Evolutionary conservation across 2,329 filamentous ascomycete species (phyloP).

Genomic region (Colletotrichum karsti): DNA sequence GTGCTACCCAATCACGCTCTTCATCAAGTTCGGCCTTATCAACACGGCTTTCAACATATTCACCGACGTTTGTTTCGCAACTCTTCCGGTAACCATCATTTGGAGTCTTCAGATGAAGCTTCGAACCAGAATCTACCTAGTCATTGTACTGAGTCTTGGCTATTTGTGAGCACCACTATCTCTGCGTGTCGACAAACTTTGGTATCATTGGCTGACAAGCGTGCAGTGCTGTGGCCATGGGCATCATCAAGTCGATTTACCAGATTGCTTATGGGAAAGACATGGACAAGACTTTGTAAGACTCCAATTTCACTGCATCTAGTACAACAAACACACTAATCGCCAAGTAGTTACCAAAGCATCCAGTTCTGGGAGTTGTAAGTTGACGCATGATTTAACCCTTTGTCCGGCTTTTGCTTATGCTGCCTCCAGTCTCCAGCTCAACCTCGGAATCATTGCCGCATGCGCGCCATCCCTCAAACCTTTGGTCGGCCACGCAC

Average conservation of each 20-base stretch:
- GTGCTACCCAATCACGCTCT: slow-evolving; percentile 8
- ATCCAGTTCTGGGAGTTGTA: slow-evolving; percentile 4
- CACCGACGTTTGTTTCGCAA: slow-evolving; percentile 52
- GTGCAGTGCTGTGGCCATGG: slow-evolving; percentile 45
- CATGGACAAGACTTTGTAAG: neutral
- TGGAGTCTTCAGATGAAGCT: slow-evolving; percentile 47
- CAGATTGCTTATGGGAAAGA: slow-evolving; percentile 35
- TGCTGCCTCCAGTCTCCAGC: slow-evolving; percentile 34
- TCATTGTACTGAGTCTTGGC: slow-evolving; percentile 33
- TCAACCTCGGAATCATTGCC: neutral
- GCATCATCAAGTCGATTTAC: slow-evolving; percentile 46
- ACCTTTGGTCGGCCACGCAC: slow-evolving; percentile 41
- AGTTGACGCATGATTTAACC: neutral
- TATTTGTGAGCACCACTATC: slow-evolving; percentile 1
- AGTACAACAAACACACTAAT: rapidly evolving
- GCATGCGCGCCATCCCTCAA: slow-evolving; percentile 41
- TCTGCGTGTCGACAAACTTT: neutral
- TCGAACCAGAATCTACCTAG: slow-evolving; percentile 45
- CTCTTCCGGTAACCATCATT: slow-evolving; percentile 50
- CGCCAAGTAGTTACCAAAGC: neutral
- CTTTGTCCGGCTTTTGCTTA: slow-evolving; percentile 38
- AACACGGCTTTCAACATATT: slow-evolving; percentile 46
- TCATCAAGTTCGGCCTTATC: slow-evolving; percentile 1
- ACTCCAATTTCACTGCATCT: neutral
- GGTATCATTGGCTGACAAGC: rapidly evolving